phyloP scores from a whole-genome alignment of 169 alveolate species.

The Plasmodium vinckei region DNA sequence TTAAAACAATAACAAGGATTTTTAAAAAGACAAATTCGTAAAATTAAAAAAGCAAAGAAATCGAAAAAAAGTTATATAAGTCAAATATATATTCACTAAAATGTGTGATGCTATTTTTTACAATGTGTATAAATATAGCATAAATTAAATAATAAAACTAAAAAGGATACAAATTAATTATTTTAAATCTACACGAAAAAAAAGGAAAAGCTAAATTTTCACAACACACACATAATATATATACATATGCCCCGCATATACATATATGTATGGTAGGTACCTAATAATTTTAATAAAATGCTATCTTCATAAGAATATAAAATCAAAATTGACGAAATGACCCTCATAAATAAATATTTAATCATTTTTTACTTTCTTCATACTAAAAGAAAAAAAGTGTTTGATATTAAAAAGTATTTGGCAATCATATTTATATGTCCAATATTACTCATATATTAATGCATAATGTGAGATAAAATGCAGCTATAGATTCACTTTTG shows the following conservation, averaged over 20 bases:
- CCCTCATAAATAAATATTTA: no score
- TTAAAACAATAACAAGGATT: background rate
- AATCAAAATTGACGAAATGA: no score
- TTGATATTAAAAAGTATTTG: background rate
- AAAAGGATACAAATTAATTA: background rate
- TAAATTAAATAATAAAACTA: background rate
- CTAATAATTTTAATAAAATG: no score
- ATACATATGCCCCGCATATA: no score
- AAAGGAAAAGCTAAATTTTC: background rate
- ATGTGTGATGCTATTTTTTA: slow-evolving; percentile 11
- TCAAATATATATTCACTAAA: background rate
- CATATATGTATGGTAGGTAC: no score
- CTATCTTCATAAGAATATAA: no score
- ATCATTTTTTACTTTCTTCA: no score
- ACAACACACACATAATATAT: no score
- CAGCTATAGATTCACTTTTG: slow-evolving; percentile 23
- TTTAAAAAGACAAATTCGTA: slow-evolving; percentile 41
- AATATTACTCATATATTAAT: no score
- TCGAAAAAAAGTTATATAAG: background rate
- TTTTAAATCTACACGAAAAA: slow-evolving; percentile 1
- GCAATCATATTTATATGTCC: no score
- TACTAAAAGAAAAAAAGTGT: background rate
- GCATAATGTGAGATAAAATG: no score
- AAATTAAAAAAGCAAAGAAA: background rate
- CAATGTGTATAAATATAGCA: background rate